A percentile compares a stretch with the other conserved stretches of the same genome.
phyloP scores from a whole-genome alignment of 2,329 filamentous ascomycete genomes.

The Alternaria ventricosa region DNA sequence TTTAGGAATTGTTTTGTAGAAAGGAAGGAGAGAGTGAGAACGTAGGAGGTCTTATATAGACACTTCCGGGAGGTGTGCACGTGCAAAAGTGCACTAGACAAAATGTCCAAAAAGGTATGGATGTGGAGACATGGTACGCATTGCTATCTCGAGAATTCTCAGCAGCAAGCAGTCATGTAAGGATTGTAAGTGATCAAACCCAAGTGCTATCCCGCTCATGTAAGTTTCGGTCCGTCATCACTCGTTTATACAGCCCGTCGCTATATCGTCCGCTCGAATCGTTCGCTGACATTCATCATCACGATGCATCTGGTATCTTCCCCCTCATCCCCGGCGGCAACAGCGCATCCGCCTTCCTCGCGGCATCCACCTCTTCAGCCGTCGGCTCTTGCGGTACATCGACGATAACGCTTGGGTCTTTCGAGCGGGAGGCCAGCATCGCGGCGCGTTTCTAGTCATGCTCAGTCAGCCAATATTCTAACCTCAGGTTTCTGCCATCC shows the following conservation, averaged over 20 bases:
- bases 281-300: too few species aligned
- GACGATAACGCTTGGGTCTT: conserved; percentile 55
- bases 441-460: conserved; percentile 51
- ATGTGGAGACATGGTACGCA: too few species aligned
- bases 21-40: not conserved
- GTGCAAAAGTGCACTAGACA: not conserved
- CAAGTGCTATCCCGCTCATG: too few species aligned
- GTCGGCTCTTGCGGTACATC: conserved; percentile 53
- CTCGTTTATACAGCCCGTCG: too few species aligned
- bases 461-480: too few species aligned
- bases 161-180: too few species aligned
- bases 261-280: too few species aligned
- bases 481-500: too few species aligned
- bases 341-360: conserved; percentile 25
- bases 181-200: too few species aligned
- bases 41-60: not conserved
- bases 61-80: not conserved
- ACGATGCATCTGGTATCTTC: too few species aligned
- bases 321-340: not conserved
- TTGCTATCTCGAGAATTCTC: too few species aligned
- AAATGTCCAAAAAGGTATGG: fast-evolving
- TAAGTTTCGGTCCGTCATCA: too few species aligned
- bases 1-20: not conserved
- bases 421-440: conserved; percentile 46
- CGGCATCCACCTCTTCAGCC: conserved; percentile 53